A percentile compares a stretch with the other conserved stretches of the same genome.
phyloP scores from a whole-genome alignment of 2,329 filamentous ascomycete species.

The Rasamsonia emersonii region DNA sequence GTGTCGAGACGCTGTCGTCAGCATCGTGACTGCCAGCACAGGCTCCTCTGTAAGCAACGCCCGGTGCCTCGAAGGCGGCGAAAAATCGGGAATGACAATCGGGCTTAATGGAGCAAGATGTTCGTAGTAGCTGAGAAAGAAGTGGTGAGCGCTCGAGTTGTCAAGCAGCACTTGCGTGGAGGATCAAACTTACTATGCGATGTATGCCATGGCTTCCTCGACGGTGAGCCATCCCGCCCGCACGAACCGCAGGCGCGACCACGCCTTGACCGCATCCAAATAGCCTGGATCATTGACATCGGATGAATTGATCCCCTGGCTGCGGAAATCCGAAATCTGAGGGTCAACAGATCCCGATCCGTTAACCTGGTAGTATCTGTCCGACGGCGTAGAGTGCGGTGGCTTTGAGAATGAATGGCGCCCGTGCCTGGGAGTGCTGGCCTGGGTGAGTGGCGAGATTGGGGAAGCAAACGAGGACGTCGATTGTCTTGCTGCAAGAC shows the following conservation, averaged over 20 bases:
- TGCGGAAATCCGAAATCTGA: constrained; percentile 19
- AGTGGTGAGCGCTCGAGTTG: constrained; percentile 8
- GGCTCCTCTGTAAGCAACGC: constrained; percentile 83
- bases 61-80: constrained; percentile 67
- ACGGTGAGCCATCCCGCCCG: constrained; percentile 94
- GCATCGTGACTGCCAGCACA: constrained; percentile 80
- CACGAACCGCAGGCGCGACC: constrained; percentile 90
- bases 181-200: constrained; percentile 63
- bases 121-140: constrained; percentile 67
- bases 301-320: constrained; percentile 18
- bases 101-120: constrained; percentile 87
- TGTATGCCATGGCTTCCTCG: constrained; percentile 84
- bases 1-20: constrained; percentile 86
- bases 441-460: constrained; percentile 27
- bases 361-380: constrained; percentile 41
- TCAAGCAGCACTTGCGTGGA: constrained; percentile 6
- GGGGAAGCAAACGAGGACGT: constrained; percentile 32
- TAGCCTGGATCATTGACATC: constrained; percentile 28
- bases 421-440: constrained; percentile 25
- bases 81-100: constrained; percentile 85
- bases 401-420: constrained; percentile 27
- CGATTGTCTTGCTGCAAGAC: constrained; percentile 29
- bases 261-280: constrained; percentile 69
- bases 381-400: constrained; percentile 38
- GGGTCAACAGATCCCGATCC: constrained; percentile 17